Conservation (phyloP, 805 yeast species). For the Kodamaea hsintzibuensis region DNA sequence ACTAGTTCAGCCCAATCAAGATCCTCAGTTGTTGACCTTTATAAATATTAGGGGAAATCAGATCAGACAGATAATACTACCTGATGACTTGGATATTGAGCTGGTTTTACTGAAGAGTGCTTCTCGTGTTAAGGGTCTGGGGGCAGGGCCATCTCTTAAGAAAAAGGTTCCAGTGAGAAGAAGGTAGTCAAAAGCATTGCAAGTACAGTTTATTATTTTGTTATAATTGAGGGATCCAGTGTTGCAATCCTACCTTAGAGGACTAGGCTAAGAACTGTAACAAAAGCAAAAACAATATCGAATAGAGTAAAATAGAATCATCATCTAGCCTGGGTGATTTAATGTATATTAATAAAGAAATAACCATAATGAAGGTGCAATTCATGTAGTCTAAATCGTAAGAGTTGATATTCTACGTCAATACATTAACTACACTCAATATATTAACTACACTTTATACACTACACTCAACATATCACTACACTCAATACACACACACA, state of each 20-base stretch:
- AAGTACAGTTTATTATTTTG: slow-evolving; percentile 1
- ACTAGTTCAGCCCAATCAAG: slow-evolving; percentile 70
- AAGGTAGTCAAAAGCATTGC: slow-evolving; percentile 24
- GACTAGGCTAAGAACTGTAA: too few relatives aligned
- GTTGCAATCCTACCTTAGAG: too few relatives aligned
- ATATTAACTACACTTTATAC: too few relatives aligned
- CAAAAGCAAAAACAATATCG: too few relatives aligned
- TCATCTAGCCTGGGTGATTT: not conserved
- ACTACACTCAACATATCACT: too few relatives aligned
- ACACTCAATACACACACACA: not conserved
- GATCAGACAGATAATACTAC: slow-evolving; percentile 77
- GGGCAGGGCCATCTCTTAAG: slow-evolving; percentile 41
- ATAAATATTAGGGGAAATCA: slow-evolving; percentile 89
- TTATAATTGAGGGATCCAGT: not conserved
- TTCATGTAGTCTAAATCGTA: too few relatives aligned
- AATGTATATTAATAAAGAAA: not conserved
- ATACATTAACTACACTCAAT: too few relatives aligned
- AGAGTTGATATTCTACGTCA: too few relatives aligned
- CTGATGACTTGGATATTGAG: slow-evolving; percentile 82
- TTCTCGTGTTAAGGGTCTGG: slow-evolving; percentile 42
- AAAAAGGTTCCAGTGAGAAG: slow-evolving; percentile 16
- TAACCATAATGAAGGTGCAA: too few relatives aligned
- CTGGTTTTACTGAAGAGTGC: slow-evolving; percentile 54
- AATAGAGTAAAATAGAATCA: too few relatives aligned
- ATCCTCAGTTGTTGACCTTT: slow-evolving; percentile 69